These are phyloP conservation scores for Phylloporus sp. DNA, from an alignment of 768 basidiomycete species.

Conservation along the genomic window DNA sequence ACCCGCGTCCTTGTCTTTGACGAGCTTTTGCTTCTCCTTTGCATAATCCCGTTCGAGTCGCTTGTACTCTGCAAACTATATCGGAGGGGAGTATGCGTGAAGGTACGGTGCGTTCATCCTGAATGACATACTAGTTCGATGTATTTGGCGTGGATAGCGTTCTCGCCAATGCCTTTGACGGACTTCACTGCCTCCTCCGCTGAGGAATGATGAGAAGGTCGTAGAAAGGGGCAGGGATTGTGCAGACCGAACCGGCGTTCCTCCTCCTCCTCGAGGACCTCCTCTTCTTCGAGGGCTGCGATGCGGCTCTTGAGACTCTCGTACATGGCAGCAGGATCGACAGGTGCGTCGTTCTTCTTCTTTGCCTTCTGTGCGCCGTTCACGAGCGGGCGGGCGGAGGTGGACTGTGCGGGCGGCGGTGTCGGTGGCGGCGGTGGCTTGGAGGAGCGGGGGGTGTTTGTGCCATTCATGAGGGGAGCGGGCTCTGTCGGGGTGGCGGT, in stretches of 20 bases:
- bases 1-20: conserved; percentile 91
- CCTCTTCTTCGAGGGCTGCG: conserved; percentile 85
- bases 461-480: conserved; percentile 48
- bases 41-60: conserved; percentile 83
- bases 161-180: conserved; percentile 79
- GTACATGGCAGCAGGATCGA: conserved; percentile 84
- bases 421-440: conserved; percentile 58
- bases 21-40: conserved; percentile 87
- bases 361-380: conserved; percentile 53
- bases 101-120: conserved; percentile 15
- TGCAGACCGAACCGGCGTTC: conserved; percentile 70
- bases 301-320: conserved; percentile 86
- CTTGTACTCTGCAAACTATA: conserved; percentile 84
- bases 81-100: conserved; percentile 22
- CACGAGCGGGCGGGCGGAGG: conserved; percentile 31
- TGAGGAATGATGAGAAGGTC: conserved; percentile 30
- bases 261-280: conserved; percentile 84
- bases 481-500: conserved; percentile 7
- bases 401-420: conserved; percentile 43
- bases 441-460: conserved; percentile 36
- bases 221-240: not conserved
- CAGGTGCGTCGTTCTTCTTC: conserved; percentile 62
- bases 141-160: conserved; percentile 80
- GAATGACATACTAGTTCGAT: conserved; percentile 69
- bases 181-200: conserved; percentile 88